A percentile compares a stretch with the other conserved stretches of the same genome.
phyloP scores from a whole-genome alignment of 2,329 filamentous ascomycete genomes.

The Penicillium sp. region DNA sequence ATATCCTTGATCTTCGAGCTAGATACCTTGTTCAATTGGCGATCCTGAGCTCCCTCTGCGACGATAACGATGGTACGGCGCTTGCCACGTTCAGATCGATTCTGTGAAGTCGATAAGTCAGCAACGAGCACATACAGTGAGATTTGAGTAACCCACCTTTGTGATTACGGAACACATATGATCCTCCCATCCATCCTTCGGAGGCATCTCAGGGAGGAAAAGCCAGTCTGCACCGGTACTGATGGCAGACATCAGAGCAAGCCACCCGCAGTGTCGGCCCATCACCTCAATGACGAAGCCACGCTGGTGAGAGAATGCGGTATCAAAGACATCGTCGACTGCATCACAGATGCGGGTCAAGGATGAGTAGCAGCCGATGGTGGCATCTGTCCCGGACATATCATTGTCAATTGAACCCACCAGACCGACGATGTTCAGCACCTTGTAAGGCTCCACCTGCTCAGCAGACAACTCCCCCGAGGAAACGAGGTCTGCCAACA shows the following conservation, averaged over 20 bases:
- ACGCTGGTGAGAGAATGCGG: slow-evolving; percentile 90
- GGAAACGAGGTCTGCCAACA: slow-evolving; percentile 78
- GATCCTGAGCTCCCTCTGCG: slow-evolving; percentile 88
- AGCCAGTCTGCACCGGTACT: slow-evolving; percentile 94
- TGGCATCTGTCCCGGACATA: slow-evolving; percentile 93
- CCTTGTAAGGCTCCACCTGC: slow-evolving; percentile 71
- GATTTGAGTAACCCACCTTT: slow-evolving; percentile 48
- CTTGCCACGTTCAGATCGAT: slow-evolving; percentile 77
- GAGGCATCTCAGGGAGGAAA: slow-evolving; percentile 93
- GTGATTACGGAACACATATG: slow-evolving; percentile 78
- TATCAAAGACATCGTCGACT: slow-evolving; percentile 89
- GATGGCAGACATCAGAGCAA: slow-evolving; percentile 93
- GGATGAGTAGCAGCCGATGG: slow-evolving; percentile 94
- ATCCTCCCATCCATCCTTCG: slow-evolving; percentile 78
- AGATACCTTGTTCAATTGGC: slow-evolving; percentile 76
- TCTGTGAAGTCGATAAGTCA: slow-evolving; percentile 48
- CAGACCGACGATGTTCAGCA: slow-evolving; percentile 92
- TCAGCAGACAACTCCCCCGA: slow-evolving; percentile 66
- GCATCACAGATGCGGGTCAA: slow-evolving; percentile 90
- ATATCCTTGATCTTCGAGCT: slow-evolving; percentile 80
- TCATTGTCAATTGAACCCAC: slow-evolving; percentile 99
- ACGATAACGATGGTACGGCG: slow-evolving; percentile 97
- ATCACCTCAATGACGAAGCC: slow-evolving; percentile 98
- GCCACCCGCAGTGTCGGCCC: slow-evolving; percentile 96
- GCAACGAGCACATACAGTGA: slow-evolving; percentile 23